Conservation (phyloP, 1,284 basidiomycete species). For the Uromyces viciae-fabae region DNA sequence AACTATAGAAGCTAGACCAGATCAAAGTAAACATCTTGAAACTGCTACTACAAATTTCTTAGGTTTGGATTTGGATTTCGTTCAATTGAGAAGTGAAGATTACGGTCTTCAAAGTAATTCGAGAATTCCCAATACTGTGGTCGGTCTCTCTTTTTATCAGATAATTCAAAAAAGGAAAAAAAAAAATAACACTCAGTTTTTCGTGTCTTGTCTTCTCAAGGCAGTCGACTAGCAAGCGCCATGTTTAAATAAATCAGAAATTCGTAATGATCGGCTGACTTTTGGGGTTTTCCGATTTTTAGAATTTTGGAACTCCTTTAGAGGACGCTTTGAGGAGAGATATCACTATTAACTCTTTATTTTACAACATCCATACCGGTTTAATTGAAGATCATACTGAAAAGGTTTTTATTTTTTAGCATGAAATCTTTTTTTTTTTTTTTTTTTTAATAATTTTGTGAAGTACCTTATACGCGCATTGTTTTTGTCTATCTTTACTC, state of each 20-base stretch:
- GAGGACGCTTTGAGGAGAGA: slow-evolving; percentile 89
- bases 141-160: not conserved
- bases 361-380: slow-evolving; percentile 91
- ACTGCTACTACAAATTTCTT: slow-evolving; percentile 84
- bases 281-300: not conserved
- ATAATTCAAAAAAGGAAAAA: not conserved
- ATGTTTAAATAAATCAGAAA: no score
- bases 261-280: not conserved
- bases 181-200: not conserved
- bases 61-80: slow-evolving; percentile 84
- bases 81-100: slow-evolving; percentile 81
- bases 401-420: slow-evolving; percentile 59
- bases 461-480: not conserved
- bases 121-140: slow-evolving; percentile 82
- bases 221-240: no score
- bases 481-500: slow-evolving; percentile 33
- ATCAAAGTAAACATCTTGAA: slow-evolving; percentile 96
- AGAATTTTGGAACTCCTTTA: slow-evolving; percentile 87
- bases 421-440: not conserved
- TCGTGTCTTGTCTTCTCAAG: not conserved
- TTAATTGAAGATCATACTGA: slow-evolving; percentile 82
- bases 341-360: slow-evolving; percentile 90
- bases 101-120: slow-evolving; percentile 76
- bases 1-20: slow-evolving; percentile 88
- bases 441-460: not conserved